Base-by-base conservation (phyloP, 306 rosid species). In the Prunus mira region DNA sequence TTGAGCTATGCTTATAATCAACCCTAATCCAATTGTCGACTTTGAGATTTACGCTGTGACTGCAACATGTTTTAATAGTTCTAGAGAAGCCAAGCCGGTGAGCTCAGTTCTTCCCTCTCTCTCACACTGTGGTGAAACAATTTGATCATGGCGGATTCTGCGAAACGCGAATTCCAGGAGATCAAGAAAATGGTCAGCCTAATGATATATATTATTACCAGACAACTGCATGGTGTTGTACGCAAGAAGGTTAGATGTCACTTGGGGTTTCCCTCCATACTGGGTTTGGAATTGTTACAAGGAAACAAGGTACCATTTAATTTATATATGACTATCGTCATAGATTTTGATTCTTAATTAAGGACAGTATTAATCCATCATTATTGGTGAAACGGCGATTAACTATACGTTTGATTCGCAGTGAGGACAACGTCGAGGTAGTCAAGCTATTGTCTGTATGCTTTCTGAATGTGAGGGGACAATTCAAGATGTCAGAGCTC, bases 281-380 rank as follows among this genome's bases (percentile, higher is more conserved):
- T 79, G 82, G 78, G 7, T 1, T 56, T 79, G 75, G 83, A 57
- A 79, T 38, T 67, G 70, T 57, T 79, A 38, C n/a, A 73, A 73
- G 25, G 75, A 73, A 24, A 73, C 63, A 13, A 67, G 75, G 79
- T 79, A 22, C 6, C 34, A 4, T 30, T 30, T 30, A 0, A 30
- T 4, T 30, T 28, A 28, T 28, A 28, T 28, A 28, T 3, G 4
- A 28, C 3, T 28, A 28, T 6, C 12, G 7, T 45, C 49, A 14
- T 9, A 11, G 32, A 28, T 28, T 28, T 28, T 28, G 32, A 4
- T 28, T 28, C 32, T 28, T 28, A 28, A 28, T 28, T 28, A 28
- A 28, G 32, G 32, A 28, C 32, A 28, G 32, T 28, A 28, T 3
- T 28, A 3, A 28, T 28, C 32, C 32, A 28, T 28, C 32, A 28